Base-by-base conservation (phyloP, 2,329 filamentous ascomycete genomes). In the Phialophora chinensis region DNA sequence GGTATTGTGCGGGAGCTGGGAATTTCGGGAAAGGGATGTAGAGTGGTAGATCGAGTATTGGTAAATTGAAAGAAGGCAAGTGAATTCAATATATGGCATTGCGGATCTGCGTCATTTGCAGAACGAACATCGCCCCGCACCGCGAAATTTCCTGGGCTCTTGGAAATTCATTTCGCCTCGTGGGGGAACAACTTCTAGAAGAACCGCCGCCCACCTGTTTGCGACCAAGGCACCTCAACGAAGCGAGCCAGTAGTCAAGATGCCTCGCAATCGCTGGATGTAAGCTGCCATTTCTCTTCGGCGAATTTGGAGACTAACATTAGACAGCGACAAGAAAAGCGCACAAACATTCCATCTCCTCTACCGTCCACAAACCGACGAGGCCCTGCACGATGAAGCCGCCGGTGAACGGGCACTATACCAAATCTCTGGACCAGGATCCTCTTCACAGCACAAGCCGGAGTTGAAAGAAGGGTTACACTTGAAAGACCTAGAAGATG, bases 301-400 rank as follows among this genome's bases (percentile, higher is more conserved):
- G 52, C 56, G 65, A 57, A 14, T 33, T 54, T 14, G 71, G 72
- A 44, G 65, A 73, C 74, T 78, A 63, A 78, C 73, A 69, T 67
- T 66, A 66, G 29, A 80, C 76, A 89, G 87, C 73, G 87, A 97
- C 84, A 97, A 97, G 83, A 96, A 97, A 81, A 90, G 87, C 67
- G 93, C 95, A 73, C 91, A 91, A 78, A 95, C 93, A 81, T 98
- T 96, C 81, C 90, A 91, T 73, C 91, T 99, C 77, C 92, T 98
- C 74, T 92, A 97, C 81, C 92, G 95, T 75, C 92, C 94, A 38
- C 96, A 99, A 81, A 92, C 97, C 87, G 95, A 99, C 79, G 95
- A 96, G 55, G 88, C 94, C 74, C 97, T 99, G 77, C 91, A 99
- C 85, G 93, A 99, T 83, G 86, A 90, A 74, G 86, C 89, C 74